Percentiles rank a stretch among this genome's conserved stretches.
These are phyloP conservation scores for Xylaria sp. DNA, from an alignment of 2,329 filamentous ascomycete species.

Conservation along the genomic window DNA sequence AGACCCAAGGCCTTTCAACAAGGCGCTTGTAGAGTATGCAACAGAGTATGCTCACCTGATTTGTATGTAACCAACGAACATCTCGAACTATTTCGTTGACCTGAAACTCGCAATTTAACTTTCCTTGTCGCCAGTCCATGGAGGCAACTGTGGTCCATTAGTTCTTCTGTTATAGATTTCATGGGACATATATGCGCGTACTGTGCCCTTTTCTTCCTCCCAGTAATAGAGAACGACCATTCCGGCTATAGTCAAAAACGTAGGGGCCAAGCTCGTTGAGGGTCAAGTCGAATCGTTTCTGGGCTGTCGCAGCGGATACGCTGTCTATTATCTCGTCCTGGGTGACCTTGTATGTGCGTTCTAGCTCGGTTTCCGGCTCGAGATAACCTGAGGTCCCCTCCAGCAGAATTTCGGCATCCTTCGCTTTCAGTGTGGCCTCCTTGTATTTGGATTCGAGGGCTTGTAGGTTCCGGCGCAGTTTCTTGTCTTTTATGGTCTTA, in stretches of 20 bases:
- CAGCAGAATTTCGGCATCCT: slow-evolving; percentile 93
- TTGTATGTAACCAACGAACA: slow-evolving; percentile 92
- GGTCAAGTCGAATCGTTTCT: slow-evolving; percentile 92
- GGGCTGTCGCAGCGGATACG: slow-evolving; percentile 84
- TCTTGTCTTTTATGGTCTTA: slow-evolving; percentile 85
- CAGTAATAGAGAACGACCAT: slow-evolving; percentile 85
- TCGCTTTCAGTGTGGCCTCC: slow-evolving; percentile 82
- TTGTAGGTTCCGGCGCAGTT: slow-evolving; percentile 83
- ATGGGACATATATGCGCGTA: slow-evolving; percentile 14
- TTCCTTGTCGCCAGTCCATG: slow-evolving; percentile 95
- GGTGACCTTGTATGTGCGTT: slow-evolving; percentile 90
- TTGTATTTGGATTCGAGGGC: slow-evolving; percentile 85
- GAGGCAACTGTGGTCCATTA: slow-evolving; percentile 71
- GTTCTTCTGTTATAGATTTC: neutral
- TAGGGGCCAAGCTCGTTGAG: slow-evolving; percentile 88
- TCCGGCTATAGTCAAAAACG: slow-evolving; percentile 86
- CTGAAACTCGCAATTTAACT: slow-evolving; percentile 90
- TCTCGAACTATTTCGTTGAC: slow-evolving; percentile 91
- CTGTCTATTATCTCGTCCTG: slow-evolving; percentile 84
- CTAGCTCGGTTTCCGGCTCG: slow-evolving; percentile 87
- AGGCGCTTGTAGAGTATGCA: neutral
- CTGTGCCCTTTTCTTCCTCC: slow-evolving; percentile 89
- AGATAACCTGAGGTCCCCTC: slow-evolving; percentile 89
- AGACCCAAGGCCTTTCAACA: neutral
- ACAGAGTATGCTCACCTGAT: slow-evolving; percentile 35